phyloP scores from a whole-genome alignment of 441 rosid genomes.

The Francoa sonchifolia region DNA sequence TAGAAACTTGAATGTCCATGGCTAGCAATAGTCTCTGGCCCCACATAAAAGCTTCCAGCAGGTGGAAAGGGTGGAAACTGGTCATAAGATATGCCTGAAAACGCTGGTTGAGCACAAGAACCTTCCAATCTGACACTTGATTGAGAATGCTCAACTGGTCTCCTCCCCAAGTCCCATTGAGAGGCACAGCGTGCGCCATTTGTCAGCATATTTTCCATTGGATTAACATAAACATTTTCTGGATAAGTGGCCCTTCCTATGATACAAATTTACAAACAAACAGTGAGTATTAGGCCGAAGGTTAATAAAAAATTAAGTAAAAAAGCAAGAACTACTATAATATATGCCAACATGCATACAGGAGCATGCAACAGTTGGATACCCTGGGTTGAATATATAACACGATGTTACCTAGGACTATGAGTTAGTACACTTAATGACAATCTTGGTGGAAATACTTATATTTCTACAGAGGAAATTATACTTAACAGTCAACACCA shows the following conservation, averaged over 20 bases:
- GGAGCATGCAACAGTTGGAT: neutral
- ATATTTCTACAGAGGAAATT: no score
- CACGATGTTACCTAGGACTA: no score
- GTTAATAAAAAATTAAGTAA: constrained; percentile 1
- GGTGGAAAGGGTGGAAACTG: constrained; percentile 13
- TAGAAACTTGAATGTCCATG: constrained; percentile 6
- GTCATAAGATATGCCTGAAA: constrained; percentile 10
- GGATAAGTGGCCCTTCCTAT: constrained; percentile 21
- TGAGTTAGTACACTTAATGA: no score
- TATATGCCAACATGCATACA: neutral
- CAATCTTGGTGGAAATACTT: no score
- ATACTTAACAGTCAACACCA: no score
- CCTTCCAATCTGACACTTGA: constrained; percentile 12
- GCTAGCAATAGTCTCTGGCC: constrained; percentile 12
- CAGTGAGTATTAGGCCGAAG: constrained; percentile 1
- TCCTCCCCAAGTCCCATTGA: constrained; percentile 7
- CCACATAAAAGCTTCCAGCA: constrained; percentile 12
- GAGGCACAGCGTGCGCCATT: constrained; percentile 10
- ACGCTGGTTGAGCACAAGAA: constrained; percentile 6
- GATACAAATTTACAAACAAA: neutral
- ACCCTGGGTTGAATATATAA: no score
- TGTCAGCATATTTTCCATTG: constrained; percentile 8
- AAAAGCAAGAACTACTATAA: neutral
- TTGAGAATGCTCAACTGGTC: constrained; percentile 12
- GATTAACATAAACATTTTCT: constrained; percentile 13